Conservation (phyloP, 208 protist species). For the Naegleria fowleri region DNA sequence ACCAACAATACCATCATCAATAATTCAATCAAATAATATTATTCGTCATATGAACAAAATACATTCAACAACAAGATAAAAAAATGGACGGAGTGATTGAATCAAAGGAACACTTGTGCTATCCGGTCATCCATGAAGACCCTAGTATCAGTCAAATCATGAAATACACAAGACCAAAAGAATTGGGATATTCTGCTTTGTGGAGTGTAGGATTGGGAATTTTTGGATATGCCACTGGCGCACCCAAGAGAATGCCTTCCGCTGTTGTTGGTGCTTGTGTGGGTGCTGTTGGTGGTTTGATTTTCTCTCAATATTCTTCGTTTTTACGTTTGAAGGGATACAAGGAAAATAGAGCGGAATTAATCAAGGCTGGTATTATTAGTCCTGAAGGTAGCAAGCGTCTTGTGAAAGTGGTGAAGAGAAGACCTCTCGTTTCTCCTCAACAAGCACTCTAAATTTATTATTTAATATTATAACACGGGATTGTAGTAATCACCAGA, state of each 20-base stretch:
- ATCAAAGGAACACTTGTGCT: neutral
- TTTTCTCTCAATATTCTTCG: neutral
- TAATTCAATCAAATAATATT: no score
- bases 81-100: neutral
- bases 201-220: neutral
- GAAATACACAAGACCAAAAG: neutral
- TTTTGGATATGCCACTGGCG: neutral
- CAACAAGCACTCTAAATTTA: neutral
- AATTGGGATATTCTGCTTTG: neutral
- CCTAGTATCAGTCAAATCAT: neutral
- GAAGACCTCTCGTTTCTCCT: neutral
- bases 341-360: neutral
- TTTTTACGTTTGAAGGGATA: neutral
- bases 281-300: neutral
- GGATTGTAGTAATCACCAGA: no score
- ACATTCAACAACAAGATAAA: neutral
- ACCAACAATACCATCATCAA: no score
- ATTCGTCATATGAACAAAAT: neutral
- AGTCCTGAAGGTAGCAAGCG: neutral
- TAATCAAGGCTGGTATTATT: neutral
- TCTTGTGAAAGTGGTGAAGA: neutral
- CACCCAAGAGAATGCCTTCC: neutral
- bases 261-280: neutral
- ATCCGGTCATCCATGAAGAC: neutral
- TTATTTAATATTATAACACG: neutral